Base-by-base conservation (phyloP, 2,329 filamentous ascomycete species). In the Scedosporium boydii region DNA sequence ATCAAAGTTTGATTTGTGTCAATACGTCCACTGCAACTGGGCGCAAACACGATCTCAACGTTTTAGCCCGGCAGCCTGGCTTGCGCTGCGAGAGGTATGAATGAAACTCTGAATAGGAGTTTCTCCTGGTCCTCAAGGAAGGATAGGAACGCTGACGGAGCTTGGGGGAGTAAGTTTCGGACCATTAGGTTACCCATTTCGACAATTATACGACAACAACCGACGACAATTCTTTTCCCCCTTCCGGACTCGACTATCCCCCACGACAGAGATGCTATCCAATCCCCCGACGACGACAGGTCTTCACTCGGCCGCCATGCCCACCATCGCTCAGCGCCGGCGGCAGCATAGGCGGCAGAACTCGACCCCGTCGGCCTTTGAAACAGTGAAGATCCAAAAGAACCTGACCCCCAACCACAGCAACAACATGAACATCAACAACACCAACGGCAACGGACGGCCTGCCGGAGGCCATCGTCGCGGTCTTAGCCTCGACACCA, bases 401-500 rank as follows among this genome's bases (percentile, higher is more conserved):
- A 83, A 81, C 77, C 81, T 89, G 78, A 84, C 87, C 71, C 46
- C n/a, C 46, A 58, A 12, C 46, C 34, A 38, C 46, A 46, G 26
- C 42, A 60, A 21, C 59, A 82, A 75, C 64, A 55, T 27, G 7
- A 55, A 16, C 34, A 38, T 3, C 3, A 80, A 75, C 72, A 73
- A 64, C 71, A 70, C 53, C 73, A 73, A 66, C 74, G 72, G 65
- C 76, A 73, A 65, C 69, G 67, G 63, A 73, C 71, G 69, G 71
- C 78, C 55, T 27, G 34, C 34, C 27, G 14, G 48, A 78, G 58
- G 81, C 73, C 90, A 96, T 77, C 87, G 91, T 76, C 84, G 91
- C 74, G 93, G 92, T 71, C 86, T 93, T 78, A 95, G 90, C 78
- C 82, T 96, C 70, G 91, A 96, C 77, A 89, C 85, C 67, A 80